Percentiles rank a stretch among this genome's conserved stretches.
phyloP scores from a whole-genome alignment of 2,329 filamentous ascomycete species.

The Fusarium albosuccineum region DNA sequence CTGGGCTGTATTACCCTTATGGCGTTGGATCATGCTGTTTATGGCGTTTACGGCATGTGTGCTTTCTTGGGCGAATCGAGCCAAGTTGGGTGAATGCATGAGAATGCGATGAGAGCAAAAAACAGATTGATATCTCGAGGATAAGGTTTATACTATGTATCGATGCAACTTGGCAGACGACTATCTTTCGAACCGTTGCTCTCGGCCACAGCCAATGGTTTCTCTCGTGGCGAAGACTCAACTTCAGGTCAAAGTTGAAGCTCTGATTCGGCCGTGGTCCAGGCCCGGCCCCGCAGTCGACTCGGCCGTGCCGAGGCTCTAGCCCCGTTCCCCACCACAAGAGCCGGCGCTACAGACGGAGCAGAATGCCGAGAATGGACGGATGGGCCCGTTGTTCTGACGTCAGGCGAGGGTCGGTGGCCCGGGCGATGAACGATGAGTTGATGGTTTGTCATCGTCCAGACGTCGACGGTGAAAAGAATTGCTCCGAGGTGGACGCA shows the following conservation, averaged over 20 bases:
- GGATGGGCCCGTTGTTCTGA: slow-evolving; percentile 31
- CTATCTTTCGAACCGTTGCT: too few relatives aligned
- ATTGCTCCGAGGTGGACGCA: slow-evolving; percentile 28
- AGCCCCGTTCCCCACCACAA: slow-evolving; percentile 24
- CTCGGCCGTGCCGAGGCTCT: slow-evolving; percentile 22
- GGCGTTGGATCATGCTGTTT: neutral
- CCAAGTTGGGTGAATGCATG: neutral
- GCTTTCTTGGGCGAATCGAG: neutral
- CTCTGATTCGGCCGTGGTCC: neutral
- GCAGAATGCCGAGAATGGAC: slow-evolving; percentile 40
- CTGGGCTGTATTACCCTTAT: neutral
- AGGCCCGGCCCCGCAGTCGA: neutral
- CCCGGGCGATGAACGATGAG: neutral
- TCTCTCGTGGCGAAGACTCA: neutral
- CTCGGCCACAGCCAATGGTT: neutral
- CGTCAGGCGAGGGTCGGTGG: slow-evolving; percentile 21
- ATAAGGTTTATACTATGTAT: too few relatives aligned
- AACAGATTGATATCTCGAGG: too few relatives aligned
- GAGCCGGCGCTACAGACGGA: slow-evolving; percentile 34
- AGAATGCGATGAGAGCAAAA: too few relatives aligned
- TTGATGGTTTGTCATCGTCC: slow-evolving; percentile 34
- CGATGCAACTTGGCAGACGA: too few relatives aligned
- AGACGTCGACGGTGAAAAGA: slow-evolving; percentile 17
- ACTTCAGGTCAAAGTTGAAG: neutral
- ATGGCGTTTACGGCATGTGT: neutral